These are phyloP conservation scores for Litchi chinensis DNA, from an alignment of 345 rosid genomes.

Conservation along the genomic window DNA sequence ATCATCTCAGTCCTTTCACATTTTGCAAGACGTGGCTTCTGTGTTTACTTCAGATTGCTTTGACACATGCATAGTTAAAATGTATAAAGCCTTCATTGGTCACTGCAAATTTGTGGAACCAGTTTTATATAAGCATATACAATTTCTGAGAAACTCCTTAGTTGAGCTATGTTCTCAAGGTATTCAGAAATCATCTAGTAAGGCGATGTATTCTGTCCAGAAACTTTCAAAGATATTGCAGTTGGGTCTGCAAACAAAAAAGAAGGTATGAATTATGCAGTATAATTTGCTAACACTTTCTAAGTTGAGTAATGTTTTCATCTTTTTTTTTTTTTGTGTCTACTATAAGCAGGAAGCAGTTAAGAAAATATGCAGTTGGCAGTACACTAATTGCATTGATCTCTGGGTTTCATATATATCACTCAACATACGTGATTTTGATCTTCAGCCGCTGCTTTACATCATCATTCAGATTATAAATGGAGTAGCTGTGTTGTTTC, in stretches of 20 bases:
- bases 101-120: conserved; percentile 64
- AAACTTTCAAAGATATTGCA: conserved; percentile 77
- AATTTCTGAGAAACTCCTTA: conserved; percentile 64
- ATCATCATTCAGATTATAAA: conserved; percentile 71
- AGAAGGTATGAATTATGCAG: conserved; percentile 49
- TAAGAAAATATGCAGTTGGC: conserved; percentile 79
- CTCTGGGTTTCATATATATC: conserved; percentile 85
- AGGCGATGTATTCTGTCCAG: conserved; percentile 58
- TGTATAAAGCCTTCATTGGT: conserved; percentile 66
- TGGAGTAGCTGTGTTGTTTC: conserved; percentile 74
- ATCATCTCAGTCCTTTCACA: conserved; percentile 56
- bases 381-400: conserved; percentile 74
- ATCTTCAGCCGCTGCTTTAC: conserved; percentile 70
- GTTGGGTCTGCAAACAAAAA: conserved; percentile 65
- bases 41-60: conserved; percentile 63
- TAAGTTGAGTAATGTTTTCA: conserved; percentile 1
- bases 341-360: conserved; percentile 70
- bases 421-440: conserved; percentile 50
- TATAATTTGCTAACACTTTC: conserved; percentile 4
- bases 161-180: conserved; percentile 79
- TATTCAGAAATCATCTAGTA: conserved; percentile 67
- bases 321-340: conserved; percentile 30
- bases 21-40: conserved; percentile 59
- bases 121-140: conserved; percentile 42
- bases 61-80: conserved; percentile 58